Percentiles rank a stretch among this genome's conserved stretches.
Evolutionary conservation across 371 early-diverging fungal genomes (phyloP).

Genomic region (Syncephalis fuscata): DNA sequence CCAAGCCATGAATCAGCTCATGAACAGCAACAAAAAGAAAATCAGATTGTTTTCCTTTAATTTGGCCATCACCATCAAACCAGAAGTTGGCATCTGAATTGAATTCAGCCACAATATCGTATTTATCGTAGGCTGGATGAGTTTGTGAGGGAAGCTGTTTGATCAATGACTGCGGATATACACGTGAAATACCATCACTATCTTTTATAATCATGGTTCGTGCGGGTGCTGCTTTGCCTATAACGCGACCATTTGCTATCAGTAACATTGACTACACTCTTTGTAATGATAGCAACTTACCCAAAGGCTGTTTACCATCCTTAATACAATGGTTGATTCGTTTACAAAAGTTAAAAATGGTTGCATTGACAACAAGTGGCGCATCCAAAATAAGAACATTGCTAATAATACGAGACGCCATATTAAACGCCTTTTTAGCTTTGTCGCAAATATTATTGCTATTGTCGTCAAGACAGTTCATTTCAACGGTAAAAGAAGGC

Average conservation of each 20-base stretch:
- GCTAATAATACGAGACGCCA: constrained; percentile 16
- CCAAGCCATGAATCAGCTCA: constrained; percentile 44
- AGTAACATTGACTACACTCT: neutral
- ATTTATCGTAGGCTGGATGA: constrained; percentile 11
- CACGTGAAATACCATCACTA: constrained; percentile 19
- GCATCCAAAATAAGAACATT: constrained; percentile 17
- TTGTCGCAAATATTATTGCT: constrained; percentile 8
- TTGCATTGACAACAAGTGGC: constrained; percentile 30
- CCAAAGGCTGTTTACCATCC: constrained; percentile 17
- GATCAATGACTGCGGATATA: constrained; percentile 46
- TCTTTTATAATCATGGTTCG: constrained; percentile 23
- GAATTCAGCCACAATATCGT: constrained; percentile 42
- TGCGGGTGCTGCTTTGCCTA: constrained; percentile 20
- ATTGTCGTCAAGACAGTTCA: neutral
- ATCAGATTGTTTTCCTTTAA: constrained; percentile 23
- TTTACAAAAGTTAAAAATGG: constrained; percentile 29
- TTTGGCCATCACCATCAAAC: constrained; percentile 22
- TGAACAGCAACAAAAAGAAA: constrained; percentile 35
- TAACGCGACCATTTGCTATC: too few species aligned
- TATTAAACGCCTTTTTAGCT: constrained; percentile 15
- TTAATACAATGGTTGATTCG: constrained; percentile 13
- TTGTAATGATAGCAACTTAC: neutral
- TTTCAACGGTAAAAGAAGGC: too few species aligned
- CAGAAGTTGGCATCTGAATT: constrained; percentile 32
- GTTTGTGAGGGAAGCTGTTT: constrained; percentile 24